phyloP scores from a whole-genome alignment of 805 yeast species.

The Zygoascus flipseniorum region DNA sequence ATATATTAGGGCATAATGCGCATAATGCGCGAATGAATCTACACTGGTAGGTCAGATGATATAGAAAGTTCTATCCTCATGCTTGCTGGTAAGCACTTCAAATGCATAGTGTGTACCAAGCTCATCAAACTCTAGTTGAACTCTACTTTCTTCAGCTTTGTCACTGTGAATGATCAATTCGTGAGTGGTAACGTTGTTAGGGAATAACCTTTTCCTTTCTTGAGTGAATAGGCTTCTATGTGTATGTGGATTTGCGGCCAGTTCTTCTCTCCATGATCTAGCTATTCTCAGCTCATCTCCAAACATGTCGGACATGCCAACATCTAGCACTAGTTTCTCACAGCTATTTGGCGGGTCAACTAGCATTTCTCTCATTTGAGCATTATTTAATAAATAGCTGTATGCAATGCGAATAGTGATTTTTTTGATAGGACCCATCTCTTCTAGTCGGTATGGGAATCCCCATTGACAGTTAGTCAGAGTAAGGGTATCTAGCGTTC shows the following conservation, averaged over 20 bases:
- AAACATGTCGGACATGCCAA: neutral
- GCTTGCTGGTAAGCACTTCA: neutral
- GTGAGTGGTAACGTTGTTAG: neutral
- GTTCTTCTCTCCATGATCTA: neutral
- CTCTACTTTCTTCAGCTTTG: neutral
- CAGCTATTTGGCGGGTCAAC: neutral
- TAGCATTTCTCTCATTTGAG: neutral
- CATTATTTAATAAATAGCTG: slow-evolving; percentile 1
- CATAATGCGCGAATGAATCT: neutral
- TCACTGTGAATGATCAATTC: neutral
- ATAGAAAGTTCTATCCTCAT: neutral
- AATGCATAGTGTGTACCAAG: neutral
- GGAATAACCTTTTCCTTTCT: neutral
- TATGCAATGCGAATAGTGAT: neutral
- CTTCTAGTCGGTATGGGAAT: neutral
- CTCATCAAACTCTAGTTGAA: neutral
- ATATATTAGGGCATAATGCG: slow-evolving; percentile 29
- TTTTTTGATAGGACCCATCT: neutral
- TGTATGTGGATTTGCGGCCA: neutral
- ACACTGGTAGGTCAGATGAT: neutral
- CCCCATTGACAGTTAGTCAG: neutral
- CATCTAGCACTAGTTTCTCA: neutral
- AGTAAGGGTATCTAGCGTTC: neutral
- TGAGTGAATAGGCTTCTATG: neutral
- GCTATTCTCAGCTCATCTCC: neutral